Evolutionary conservation across 108 stramenopile species (phyloP).

Genomic region (Skeletonema tropicum): DNA sequence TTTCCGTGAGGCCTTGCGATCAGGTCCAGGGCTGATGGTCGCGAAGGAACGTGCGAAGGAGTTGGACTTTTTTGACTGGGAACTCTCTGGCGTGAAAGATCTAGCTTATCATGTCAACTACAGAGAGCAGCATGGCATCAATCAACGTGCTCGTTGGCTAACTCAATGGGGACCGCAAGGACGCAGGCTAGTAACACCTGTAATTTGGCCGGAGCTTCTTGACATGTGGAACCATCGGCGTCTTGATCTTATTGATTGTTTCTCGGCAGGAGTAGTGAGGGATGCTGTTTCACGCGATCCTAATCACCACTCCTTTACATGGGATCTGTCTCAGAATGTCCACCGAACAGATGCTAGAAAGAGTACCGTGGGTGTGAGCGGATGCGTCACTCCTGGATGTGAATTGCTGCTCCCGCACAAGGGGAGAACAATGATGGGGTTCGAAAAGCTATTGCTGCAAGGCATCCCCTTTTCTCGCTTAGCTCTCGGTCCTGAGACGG

Average conservation of each 20-base stretch:
- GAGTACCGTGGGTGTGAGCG: slow-evolving; percentile 54
- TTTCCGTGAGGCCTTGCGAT: slow-evolving; percentile 66
- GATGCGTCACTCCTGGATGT: slow-evolving; percentile 78
- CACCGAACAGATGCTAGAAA: slow-evolving; percentile 56
- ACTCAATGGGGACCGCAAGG: slow-evolving; percentile 57
- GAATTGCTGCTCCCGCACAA: slow-evolving; percentile 68
- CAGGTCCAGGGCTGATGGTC: slow-evolving; percentile 49
- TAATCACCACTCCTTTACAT: slow-evolving; percentile 54
- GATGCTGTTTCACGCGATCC: slow-evolving; percentile 70
- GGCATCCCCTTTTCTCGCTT: slow-evolving; percentile 75
- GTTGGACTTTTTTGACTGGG: slow-evolving; percentile 56
- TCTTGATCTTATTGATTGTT: slow-evolving; percentile 56
- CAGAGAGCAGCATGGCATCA: slow-evolving; percentile 45
- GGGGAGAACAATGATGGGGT: slow-evolving; percentile 67
- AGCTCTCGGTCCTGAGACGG: slow-evolving; percentile 63
- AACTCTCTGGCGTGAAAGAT: slow-evolving; percentile 38
- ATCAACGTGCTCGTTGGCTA: slow-evolving; percentile 47
- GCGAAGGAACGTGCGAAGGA: slow-evolving; percentile 50
- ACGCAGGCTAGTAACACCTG: slow-evolving; percentile 50
- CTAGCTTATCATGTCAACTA: slow-evolving; percentile 45
- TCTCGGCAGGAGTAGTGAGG: slow-evolving; percentile 44
- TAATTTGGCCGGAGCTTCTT: slow-evolving; percentile 66
- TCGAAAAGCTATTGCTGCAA: slow-evolving; percentile 76
- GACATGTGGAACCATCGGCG: slow-evolving; percentile 40
- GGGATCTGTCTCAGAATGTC: slow-evolving; percentile 73